A percentile compares a stretch with the other conserved stretches of the same genome.
These are phyloP conservation scores for Albophoma yamanashiensis DNA, from an alignment of 2,329 filamentous ascomycete species.

Conservation along the genomic window DNA sequence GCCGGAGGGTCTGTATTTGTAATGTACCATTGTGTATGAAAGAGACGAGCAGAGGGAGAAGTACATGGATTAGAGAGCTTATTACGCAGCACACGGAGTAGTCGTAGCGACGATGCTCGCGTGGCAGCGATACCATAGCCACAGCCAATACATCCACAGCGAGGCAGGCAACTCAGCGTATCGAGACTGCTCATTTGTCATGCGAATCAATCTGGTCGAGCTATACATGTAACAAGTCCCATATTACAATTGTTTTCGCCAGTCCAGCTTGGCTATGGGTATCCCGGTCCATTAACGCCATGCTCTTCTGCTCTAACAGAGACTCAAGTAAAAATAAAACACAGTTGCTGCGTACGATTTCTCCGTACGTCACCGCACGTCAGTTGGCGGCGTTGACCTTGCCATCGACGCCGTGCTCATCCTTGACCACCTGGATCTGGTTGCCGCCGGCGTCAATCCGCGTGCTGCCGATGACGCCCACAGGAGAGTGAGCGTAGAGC, in stretches of 20 bases:
- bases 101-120: not conserved
- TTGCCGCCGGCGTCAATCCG: conserved; percentile 11
- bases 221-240: not conserved
- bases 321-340: not conserved
- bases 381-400: not conserved
- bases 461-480: conserved; percentile 8
- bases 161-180: not conserved
- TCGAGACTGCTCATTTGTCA: too few species aligned
- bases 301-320: not conserved
- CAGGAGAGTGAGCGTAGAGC: conserved; percentile 28
- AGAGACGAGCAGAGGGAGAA: not conserved
- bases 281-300: not conserved
- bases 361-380: not conserved
- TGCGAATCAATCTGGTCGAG: not conserved
- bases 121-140: not conserved
- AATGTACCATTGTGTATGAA: conserved; percentile 27
- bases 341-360: not conserved
- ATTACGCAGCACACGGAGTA: not conserved
- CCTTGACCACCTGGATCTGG: conserved; percentile 9
- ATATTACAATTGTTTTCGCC: not conserved
- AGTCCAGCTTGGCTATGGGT: not conserved
- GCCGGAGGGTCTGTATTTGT: conserved; percentile 97
- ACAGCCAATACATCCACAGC: not conserved
- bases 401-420: conserved; percentile 12
- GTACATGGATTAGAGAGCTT: not conserved